Evolutionary conservation across 164 flowering plant species (phyloP), one percentile per base, ranked within the genome.

Genomic region (Malania oleifera): DNA sequence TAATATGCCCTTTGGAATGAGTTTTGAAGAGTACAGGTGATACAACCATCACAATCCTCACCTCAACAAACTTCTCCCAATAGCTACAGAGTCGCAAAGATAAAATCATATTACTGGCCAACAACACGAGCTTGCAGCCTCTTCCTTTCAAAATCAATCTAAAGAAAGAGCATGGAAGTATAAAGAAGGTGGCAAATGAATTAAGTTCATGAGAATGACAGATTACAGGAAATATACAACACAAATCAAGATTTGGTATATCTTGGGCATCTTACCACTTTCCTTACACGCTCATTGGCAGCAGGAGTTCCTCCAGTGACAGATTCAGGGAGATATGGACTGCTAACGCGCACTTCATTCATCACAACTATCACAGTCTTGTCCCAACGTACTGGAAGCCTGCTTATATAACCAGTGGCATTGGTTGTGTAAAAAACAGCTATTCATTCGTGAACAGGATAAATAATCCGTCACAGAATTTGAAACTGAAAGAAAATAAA

Each of bases 321-420:
- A 68, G 82, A 80, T 62, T 93, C 98, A 14, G 97, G 81, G 41
- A 68, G 77, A 72, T 93, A 93, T 1, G 98, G 97, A 72, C 95
- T 89, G 74, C 81, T 64, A 22, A 89, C 93, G 34, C 96, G 87
- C 24, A 87, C 98, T 68, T 90, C 92, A 57, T 91, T 81, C 98
- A 89, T 84, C 67, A 91, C 95, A 37, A 92, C 91, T 46, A 89
- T 87, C 56, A 56, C 80, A 44, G 84, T 79, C 70, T 81, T 92
- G 63, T 92, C 98, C 98, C 96, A 92, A n/a, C 80, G 85, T 20
- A 92, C 99, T 18, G 99, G 99, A 72, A 90, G 97, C 79, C 99
- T 93, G 85, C 37, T 61, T 23, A 52, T 17, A 54, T 12, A 31
- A 35, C 18, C 18, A 37, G 28, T 11, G 18, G 15, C 5, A 13